Evolutionary conservation across 2,329 filamentous ascomycete genomes (phyloP), one percentile per base, ranked within the genome.

Genomic region (Chrysoporthe deuterocubensis): DNA sequence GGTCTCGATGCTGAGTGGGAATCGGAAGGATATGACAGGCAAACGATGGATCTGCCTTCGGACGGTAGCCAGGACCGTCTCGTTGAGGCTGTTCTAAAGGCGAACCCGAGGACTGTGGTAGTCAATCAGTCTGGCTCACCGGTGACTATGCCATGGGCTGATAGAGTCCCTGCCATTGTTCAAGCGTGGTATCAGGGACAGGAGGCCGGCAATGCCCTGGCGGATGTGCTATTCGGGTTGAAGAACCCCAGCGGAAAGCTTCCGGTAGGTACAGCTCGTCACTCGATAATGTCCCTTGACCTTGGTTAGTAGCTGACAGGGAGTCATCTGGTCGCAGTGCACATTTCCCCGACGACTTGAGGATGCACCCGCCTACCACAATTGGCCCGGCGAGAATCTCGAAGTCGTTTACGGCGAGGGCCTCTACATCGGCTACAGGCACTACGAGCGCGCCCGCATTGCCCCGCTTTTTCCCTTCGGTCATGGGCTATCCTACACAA

Each of bases 1-100:
- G 90, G 90, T 1, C 81, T 92, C 0, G 90, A 92, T 75, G 87
- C 87, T 6, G 90, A 93, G 75, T 93, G 90, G 90, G 90, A 93
- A 74, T 91, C 89, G 1, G 90, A 92, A 76, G 90, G 90, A 1
- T 91, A 91, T 69, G 90, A 92, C 74, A 84, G 90, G 59, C 80
- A 83, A 66, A 86, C 81, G 66, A 87, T 89, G 85, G 85, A 88
- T 70, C 79, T 90, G 4, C 87, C 88, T 46, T 80, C 79, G 40
- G 79, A 84, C 69, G 85, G 81, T 57, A 85, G 80, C 75, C 86
- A 89, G 72, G 89, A 92, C 74, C 83, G 85, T 48, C 83, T 92
- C 4, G 83, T 92, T 65, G 82, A 87, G 61, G 88, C 88, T 1
- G 83, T 92, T 0, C 80, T 88, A 21, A 81, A 82, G 18, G 88